phyloP scores from a whole-genome alignment of 805 yeast species.

The Kodamaea kakaduensis region DNA sequence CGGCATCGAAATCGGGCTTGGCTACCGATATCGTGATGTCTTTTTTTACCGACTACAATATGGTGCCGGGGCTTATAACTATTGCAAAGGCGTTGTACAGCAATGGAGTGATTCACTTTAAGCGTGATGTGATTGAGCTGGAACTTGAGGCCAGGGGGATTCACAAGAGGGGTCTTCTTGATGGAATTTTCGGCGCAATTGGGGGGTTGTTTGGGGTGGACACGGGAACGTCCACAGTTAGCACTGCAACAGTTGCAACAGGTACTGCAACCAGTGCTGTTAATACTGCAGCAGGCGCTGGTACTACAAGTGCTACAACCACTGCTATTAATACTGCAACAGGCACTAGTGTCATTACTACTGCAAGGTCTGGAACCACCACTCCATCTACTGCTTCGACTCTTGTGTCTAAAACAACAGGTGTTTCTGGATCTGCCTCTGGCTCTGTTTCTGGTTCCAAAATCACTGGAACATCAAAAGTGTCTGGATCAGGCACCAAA shows the following conservation, averaged over 20 bases:
- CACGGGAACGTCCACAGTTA: conserved; percentile 1
- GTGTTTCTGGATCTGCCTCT: not conserved
- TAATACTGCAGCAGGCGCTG: conserved; percentile 8
- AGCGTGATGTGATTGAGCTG: conserved; percentile 4
- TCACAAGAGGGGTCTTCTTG: not conserved
- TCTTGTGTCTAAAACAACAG: not conserved
- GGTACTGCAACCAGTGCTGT: conserved; percentile 8
- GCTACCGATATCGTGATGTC: conserved; percentile 19
- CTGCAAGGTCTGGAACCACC: not conserved
- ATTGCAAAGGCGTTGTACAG: conserved; percentile 14
- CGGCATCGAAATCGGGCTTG: conserved; percentile 18
- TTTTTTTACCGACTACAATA: conserved; percentile 18
- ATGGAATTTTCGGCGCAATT: conserved; percentile 1
- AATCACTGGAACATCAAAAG: too few relatives aligned
- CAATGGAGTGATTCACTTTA: conserved; percentile 5
- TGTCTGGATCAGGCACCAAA: too few relatives aligned
- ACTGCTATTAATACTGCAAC: not conserved
- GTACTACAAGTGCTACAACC: not conserved
- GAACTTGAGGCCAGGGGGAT: conserved; percentile 1
- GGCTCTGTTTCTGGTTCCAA: not conserved
- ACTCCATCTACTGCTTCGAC: not conserved
- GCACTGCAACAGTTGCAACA: conserved; percentile 5
- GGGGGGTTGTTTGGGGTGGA: not conserved
- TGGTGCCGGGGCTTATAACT: conserved; percentile 15
- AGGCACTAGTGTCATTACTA: not conserved